Conservation (phyloP, 1,284 basidiomycete species). For the Cutaneotrichosporon spelunceum region DNA sequence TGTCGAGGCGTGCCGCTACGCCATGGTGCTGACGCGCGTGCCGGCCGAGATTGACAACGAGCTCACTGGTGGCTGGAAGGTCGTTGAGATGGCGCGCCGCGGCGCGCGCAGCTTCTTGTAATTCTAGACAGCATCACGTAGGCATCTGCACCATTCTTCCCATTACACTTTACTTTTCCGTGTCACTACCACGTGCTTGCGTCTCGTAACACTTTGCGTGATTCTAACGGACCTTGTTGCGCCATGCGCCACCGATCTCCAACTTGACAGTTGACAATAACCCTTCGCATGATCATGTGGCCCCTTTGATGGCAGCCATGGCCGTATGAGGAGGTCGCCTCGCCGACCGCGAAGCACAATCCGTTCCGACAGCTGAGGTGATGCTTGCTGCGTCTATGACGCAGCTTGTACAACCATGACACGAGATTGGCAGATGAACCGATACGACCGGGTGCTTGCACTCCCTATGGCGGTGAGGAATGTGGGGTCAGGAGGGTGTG, state of each 20-base stretch:
- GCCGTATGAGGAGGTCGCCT: no score
- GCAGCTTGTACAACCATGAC: no score
- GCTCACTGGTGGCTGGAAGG: slow-evolving; percentile 96
- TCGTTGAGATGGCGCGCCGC: slow-evolving; percentile 63
- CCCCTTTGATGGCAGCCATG: not conserved
- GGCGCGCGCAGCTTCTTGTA: slow-evolving; percentile 32
- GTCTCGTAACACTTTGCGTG: not conserved
- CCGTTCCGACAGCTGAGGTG: no score
- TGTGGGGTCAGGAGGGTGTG: no score
- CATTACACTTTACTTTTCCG: no score
- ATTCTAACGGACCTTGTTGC: not conserved
- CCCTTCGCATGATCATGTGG: not conserved
- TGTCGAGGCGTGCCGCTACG: slow-evolving; percentile 91
- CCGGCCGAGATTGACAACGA: slow-evolving; percentile 84
- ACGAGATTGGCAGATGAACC: no score
- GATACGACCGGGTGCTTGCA: no score
- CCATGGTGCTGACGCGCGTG: slow-evolving; percentile 82
- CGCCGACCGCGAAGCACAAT: no score
- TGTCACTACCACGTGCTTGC: no score
- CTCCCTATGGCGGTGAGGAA: no score
- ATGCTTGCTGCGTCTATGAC: no score
- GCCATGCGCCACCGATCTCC: not conserved
- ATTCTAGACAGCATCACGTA: not conserved
- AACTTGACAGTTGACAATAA: no score
- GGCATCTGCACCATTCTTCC: slow-evolving; percentile 7